A percentile compares a stretch with the other conserved stretches of the same genome.
These are phyloP conservation scores for Arabidopsis thaliana DNA, from an alignment of 345 rosid species.

Conservation along the genomic window TAIR10.1 NC_003076.8:21280501-21281000, in stretches of 20 bases:
- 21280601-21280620: neutral
- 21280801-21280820: neutral
- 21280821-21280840: neutral
- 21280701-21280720: neutral
- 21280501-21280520: neutral
- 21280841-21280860: neutral
- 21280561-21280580: neutral
- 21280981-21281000: neutral
- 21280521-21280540: neutral
- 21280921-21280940: neutral
- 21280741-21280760: neutral
- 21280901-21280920: neutral
- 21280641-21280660: slow-evolving; percentile 7
- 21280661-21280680: neutral
- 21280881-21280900: neutral
- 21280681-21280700: neutral
- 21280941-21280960: neutral
- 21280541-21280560: neutral
- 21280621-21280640: neutral
- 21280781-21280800: neutral
- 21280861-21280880: neutral
- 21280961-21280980: neutral
- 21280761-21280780: neutral
- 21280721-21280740: neutral
- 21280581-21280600: neutral